Base-by-base conservation (phyloP, 2,329 filamentous ascomycete species). In the Cylindrodendrum hubeiense region DNA sequence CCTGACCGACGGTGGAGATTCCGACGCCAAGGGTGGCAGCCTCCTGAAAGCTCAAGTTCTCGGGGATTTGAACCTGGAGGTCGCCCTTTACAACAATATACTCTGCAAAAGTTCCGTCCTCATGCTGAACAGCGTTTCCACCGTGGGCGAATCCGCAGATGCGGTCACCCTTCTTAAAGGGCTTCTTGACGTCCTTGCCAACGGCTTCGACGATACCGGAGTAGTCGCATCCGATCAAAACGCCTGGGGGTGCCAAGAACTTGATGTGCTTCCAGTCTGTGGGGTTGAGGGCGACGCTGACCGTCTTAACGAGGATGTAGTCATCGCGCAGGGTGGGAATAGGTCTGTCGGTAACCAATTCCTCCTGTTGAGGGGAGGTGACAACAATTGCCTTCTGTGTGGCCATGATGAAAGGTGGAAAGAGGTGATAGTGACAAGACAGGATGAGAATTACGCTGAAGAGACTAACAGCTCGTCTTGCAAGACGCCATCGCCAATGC, bases 191-290 rank as follows among this genome's bases (percentile, higher is more conserved):
- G 26, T 78, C 78, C 4, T 72, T 59, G 4, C 84, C 85, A 21
- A 86, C 76, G 47, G 82, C 79, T 34, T 84, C 79, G 1, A 87
- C 80, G 12, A 81, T 71, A n/a, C 85, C 84, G 30, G 81, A 79
- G 56, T 81, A 86, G 68, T 86, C 85, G 54, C 79, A 83, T 13
- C 83, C 83, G 33, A 78, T 60, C 26, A 72, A 63, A 3, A 63
- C 79, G 80, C n/a, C 73, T 80, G 34, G n/a, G 7, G 21, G 30
- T 13, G 21, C 33, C 21, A 21, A 7, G 15, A 7, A 39, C 34
- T 76, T 56, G 53, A 79, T 68, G 44, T 55, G 66, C 66, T 79
- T 77, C 71, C 71, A 78, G 55, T 79, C 76, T 1, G 74, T 73
- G 0, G 75, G 77, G 53, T 78, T 78, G 46, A 78, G 47, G n/a